Base-by-base conservation (phyloP, 2,329 filamentous ascomycete genomes). In the Erysiphe pisi region DNA sequence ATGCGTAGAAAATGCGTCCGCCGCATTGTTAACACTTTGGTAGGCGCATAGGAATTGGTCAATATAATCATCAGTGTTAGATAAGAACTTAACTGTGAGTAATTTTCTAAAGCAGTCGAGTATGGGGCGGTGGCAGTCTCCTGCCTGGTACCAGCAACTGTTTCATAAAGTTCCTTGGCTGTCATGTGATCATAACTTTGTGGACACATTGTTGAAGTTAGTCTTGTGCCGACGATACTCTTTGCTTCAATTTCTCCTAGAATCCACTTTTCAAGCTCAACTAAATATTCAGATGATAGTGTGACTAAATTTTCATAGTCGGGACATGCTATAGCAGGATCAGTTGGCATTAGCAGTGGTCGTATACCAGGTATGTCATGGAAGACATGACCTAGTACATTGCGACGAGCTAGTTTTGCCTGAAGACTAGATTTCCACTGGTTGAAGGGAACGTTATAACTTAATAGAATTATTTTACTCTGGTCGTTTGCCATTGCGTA, bases 301-400 rank as follows among this genome's bases (percentile, higher is more conserved):
- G 31, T 20, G 4, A 28, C 18, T 25, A 28, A 25, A 28, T 65
- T 25, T 43, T 70, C 65, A 18, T 3, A 9, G 9, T 16, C 40
- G 8, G 28, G 31, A 43, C 22, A 18, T 14, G 31, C 18, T 6
- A 45, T 20, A 20, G 20, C 18, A 12, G 65, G 31, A 16, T 70
- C 70, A 16, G 49, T 3, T 11, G 43, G 70, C 11, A 14, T 20
- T 11, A 11, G 16, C 14, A 47, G 4, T 28, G 70, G 40, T 49
- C 22, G 40, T n/a, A 74, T 47, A 4, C 70, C 70, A 28, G 22
- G 40, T 18, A 74, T 28, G 25, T 74, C 28, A 31, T 74, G 70
- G 43, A 74, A 49, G 11, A 74, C 43, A 40, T 74, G 70, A 7
- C 70, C 70, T 18, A 74, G n/a, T 3, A 75, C 47, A 52, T 56